Percentiles rank a stretch among this genome's conserved stretches.
Evolutionary conservation across 78 protist genomes (phyloP).

Genomic region (Dictyostelium brefeldianum): DNA sequence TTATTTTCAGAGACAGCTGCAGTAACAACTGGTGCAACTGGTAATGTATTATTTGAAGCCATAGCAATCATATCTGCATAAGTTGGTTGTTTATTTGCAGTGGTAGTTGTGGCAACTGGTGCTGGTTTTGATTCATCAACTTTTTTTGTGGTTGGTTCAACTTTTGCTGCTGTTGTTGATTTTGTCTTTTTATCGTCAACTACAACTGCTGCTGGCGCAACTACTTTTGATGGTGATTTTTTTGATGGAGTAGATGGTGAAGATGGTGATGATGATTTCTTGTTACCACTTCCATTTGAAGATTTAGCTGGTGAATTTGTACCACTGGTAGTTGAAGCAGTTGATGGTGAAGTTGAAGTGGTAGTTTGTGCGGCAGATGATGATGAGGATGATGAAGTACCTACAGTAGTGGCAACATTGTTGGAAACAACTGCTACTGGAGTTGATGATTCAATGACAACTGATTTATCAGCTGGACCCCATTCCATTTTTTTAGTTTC

Average conservation of each 20-base stretch:
- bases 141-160: background rate
- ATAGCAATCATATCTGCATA: slow-evolving; percentile 70
- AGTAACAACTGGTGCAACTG: slow-evolving; percentile 4
- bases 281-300: slow-evolving; percentile 2
- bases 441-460: background rate
- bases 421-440: slow-evolving; percentile 38
- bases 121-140: background rate
- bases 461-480: slow-evolving; percentile 71
- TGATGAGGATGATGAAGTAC: background rate
- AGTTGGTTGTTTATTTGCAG: slow-evolving; percentile 64
- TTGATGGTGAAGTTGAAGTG: slow-evolving; percentile 18
- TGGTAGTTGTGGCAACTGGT: background rate
- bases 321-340: slow-evolving; percentile 5
- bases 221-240: slow-evolving; percentile 38
- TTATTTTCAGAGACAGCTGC: background rate
- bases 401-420: background rate
- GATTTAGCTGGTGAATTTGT: slow-evolving; percentile 5
- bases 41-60: slow-evolving; percentile 23
- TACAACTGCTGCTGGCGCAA: background rate
- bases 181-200: background rate
- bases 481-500: slow-evolving; percentile 59
- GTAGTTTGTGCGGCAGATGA: background rate
- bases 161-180: background rate
- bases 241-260: slow-evolving; percentile 37
- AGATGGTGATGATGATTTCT: slow-evolving; percentile 31